A percentile compares a stretch with the other conserved stretches of the same genome.
These are phyloP conservation scores for Trichosanthes cucumerina DNA, from an alignment of 306 rosid species.

Conservation along the genomic window DNA sequence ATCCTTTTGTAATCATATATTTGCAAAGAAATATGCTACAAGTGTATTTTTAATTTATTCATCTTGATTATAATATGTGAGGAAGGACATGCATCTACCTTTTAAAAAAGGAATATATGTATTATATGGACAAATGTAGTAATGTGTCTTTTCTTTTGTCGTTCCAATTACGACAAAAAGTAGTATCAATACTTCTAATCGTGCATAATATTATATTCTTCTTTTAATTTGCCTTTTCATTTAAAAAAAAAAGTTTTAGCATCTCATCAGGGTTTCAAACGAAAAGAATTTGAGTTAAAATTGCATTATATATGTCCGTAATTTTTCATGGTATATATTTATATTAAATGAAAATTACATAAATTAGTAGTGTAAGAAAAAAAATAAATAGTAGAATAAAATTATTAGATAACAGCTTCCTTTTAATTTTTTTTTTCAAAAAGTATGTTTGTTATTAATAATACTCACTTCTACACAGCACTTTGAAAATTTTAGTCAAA, in stretches of 20 bases:
- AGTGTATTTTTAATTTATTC: background rate
- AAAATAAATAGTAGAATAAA: no score
- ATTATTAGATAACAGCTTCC: no score
- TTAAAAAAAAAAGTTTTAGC: background rate
- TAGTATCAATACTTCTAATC: conserved; percentile 3
- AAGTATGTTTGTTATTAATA: no score
- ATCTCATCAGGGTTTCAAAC: no score
- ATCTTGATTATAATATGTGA: background rate
- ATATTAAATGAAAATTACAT: no score
- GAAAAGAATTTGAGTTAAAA: no score
- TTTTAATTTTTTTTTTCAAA: no score
- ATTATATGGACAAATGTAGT: background rate
- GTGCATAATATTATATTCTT: background rate
- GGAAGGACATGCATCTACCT: background rate
- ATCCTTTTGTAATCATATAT: background rate
- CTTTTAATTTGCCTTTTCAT: background rate
- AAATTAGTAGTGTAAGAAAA: no score
- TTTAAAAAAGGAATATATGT: background rate
- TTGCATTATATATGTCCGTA: no score
- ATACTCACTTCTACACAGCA: no score
- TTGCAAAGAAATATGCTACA: background rate
- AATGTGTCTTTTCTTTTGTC: background rate
- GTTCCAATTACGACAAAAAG: background rate
- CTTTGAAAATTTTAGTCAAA: background rate
- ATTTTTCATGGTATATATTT: no score